phyloP scores from a whole-genome alignment of 1,139 yeast genomes.

The Kodamaea suecica region DNA sequence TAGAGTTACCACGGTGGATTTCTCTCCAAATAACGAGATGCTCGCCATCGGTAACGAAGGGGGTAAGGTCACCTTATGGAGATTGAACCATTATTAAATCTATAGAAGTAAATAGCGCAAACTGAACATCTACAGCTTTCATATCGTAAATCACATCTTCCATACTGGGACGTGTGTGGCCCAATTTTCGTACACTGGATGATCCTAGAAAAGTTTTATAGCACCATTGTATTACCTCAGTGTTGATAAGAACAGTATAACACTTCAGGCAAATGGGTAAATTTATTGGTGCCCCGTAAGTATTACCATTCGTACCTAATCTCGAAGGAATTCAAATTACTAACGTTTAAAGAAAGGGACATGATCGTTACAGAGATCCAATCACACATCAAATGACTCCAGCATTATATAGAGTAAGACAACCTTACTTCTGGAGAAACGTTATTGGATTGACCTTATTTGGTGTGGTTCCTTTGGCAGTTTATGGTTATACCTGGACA shows the following conservation, averaged over 20 bases:
- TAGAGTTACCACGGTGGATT: constrained; percentile 76
- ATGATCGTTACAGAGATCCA: constrained; percentile 62
- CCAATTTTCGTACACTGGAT: too few relatives aligned
- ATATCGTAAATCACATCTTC: neutral
- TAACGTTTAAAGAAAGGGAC: constrained; percentile 24
- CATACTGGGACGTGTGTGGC: neutral
- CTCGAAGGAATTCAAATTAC: too few relatives aligned
- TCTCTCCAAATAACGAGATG: constrained; percentile 81
- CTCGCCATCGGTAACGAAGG: constrained; percentile 86
- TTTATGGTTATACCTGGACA: constrained; percentile 70
- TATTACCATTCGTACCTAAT: constrained; percentile 8
- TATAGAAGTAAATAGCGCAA: neutral
- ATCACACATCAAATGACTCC: constrained; percentile 88
- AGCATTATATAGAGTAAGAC: constrained; percentile 84
- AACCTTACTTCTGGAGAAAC: constrained; percentile 79
- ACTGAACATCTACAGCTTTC: neutral
- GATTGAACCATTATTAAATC: constrained; percentile 69
- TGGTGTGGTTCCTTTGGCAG: constrained; percentile 61
- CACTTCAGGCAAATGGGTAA: too few relatives aligned
- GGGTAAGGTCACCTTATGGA: constrained; percentile 89
- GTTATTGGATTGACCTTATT: constrained; percentile 58
- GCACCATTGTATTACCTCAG: neutral
- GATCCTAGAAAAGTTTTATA: neutral
- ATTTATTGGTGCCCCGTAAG: constrained; percentile 41
- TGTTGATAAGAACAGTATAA: too few relatives aligned